Conservation (phyloP, 306 rosid species). For the Lotus japonicus region DNA sequence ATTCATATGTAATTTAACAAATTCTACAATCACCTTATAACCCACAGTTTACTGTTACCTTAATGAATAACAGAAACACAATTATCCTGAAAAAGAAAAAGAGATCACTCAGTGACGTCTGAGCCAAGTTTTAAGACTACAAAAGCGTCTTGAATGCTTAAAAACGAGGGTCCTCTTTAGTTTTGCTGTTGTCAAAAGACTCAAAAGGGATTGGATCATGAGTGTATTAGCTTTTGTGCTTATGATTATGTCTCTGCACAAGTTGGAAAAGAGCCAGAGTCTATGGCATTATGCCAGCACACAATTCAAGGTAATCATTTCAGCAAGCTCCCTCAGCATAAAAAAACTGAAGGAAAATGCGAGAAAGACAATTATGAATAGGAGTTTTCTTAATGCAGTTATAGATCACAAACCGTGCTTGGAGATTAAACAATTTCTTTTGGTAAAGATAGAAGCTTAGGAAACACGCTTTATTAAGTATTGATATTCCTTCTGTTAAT, state of each 20-base stretch:
- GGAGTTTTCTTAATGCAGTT: not conserved
- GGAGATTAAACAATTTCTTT: not conserved
- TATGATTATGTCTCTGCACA: conserved; percentile 29
- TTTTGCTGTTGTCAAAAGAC: conserved; percentile 31
- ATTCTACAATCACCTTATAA: not conserved
- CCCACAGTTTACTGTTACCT: not conserved
- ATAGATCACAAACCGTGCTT: not conserved
- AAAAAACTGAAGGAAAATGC: not conserved
- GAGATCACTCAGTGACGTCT: not conserved
- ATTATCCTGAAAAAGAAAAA: not conserved
- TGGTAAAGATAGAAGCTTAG: not conserved
- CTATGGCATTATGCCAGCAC: not conserved
- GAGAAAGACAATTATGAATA: not conserved
- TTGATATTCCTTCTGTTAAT: conserved; percentile 13
- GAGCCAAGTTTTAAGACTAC: not conserved
- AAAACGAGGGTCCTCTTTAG: conserved; percentile 10
- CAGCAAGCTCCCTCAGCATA: not conserved
- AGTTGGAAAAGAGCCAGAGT: not conserved
- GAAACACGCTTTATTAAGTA: conserved; percentile 4
- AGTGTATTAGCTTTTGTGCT: conserved; percentile 32
- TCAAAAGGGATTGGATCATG: conserved; percentile 26
- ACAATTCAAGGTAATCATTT: not conserved
- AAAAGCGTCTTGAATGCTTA: not conserved
- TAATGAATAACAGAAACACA: not conserved
- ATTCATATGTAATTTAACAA: no score